Evolutionary conservation across 345 rosid species (phyloP), one percentile per base, ranked within the genome.

Genomic region (Citrus reticulata): DNA sequence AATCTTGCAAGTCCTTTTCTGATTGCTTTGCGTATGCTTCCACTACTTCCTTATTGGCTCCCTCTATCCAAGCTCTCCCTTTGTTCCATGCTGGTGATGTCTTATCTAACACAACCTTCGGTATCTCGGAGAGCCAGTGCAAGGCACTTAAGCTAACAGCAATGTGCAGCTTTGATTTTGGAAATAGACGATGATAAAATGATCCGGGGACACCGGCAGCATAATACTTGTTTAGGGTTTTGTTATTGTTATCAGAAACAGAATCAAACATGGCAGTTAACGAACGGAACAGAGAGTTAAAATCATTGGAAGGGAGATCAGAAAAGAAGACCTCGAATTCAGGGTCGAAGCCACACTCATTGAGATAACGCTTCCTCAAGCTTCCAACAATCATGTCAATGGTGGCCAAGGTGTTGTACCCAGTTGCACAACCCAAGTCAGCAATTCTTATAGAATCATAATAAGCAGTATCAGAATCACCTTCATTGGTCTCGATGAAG

Each of bases 81-180:
- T 80, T 83, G 84, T 88, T 90, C 93, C 91, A 90, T 25, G 87
- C 83, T 58, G 57, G 51, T 24, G 89, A 86, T 42, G 79, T 87
- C 76, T 85, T 88, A 63, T 85, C 84, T 62, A 80, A 19, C 72
- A 90, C 90, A 42, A 40, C 79, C 25, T 78, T 87, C 14, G 93
- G 91, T 82, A 90, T 80, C 93, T 85, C 81, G 58, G 93, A 90
- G 74, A 90, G 91, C 93, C 93, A 90, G 75, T 90, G 93, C 73
- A 90, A 79, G 75, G 93, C 91, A 82, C 88, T 90, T 80, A 90
- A 75, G 90, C 89, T 88, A 68, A 88, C 85, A 24, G 88, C 89
- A 58, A 90, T 85, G 81, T 90, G 90, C 74, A 88, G 83, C 66
- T 85, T 85, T 68, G 79, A 87, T 68, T 70, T 85, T 0, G 93